Evolutionary conservation across 805 yeast species (phyloP).

Genomic region (Nakazawaea pomicola): DNA sequence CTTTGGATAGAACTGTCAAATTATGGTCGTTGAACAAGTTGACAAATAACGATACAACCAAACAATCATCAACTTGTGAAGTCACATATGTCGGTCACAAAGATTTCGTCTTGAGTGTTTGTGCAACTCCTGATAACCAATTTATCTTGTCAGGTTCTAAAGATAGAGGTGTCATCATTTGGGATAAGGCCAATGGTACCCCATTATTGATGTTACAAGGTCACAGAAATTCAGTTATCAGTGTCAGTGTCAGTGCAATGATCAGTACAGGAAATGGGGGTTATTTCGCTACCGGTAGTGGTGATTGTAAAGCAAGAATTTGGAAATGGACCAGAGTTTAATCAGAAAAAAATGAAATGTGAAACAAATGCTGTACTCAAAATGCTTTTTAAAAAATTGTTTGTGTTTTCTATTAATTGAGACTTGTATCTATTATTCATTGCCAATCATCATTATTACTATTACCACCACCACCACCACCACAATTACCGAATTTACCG

Average conservation of each 20-base stretch:
- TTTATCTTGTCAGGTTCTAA: conserved; percentile 92
- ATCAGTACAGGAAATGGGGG: conserved; percentile 57
- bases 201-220: conserved; percentile 95
- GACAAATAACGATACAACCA: conserved; percentile 29
- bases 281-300: conserved; percentile 94
- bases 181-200: conserved; percentile 92
- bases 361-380: too few relatives aligned
- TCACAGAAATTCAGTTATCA: conserved; percentile 91
- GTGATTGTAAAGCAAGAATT: conserved; percentile 95
- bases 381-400: too few relatives aligned
- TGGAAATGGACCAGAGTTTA: conserved; percentile 63
- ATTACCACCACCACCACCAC: not conserved
- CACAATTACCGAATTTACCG: too few relatives aligned
- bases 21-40: conserved; percentile 82
- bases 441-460: not conserved
- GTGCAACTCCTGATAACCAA: conserved; percentile 89
- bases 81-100: conserved; percentile 94
- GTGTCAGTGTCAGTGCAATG: conserved; percentile 85
- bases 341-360: too few relatives aligned
- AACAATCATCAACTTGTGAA: conserved; percentile 60
- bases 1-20: conserved; percentile 92
- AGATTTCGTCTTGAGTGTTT: conserved; percentile 91
- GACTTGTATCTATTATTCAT: too few relatives aligned
- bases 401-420: too few relatives aligned
- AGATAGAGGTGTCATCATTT: conserved; percentile 94